phyloP scores from a whole-genome alignment of 1,284 basidiomycete species.

The Ceratobasidium sp. region DNA sequence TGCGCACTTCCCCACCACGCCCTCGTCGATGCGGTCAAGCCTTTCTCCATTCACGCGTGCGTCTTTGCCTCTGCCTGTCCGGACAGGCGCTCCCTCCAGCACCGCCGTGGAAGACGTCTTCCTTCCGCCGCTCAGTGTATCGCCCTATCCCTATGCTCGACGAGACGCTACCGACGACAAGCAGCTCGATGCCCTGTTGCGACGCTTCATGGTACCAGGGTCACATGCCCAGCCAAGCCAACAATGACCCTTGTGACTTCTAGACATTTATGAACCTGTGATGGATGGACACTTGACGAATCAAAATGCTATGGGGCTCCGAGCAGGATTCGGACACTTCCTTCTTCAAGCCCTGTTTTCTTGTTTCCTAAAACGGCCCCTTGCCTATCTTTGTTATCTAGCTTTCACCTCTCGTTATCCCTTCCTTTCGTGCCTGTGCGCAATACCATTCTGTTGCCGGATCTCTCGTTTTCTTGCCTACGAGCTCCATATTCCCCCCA shows the following conservation, averaged over 20 bases:
- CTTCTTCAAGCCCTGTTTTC: constrained; percentile 35
- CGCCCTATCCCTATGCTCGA: constrained; percentile 29
- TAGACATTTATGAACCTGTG: constrained; percentile 26
- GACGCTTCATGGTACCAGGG: constrained; percentile 32
- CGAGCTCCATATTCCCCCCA: neutral
- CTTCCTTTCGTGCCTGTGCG: constrained; percentile 7
- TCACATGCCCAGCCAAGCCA: neutral
- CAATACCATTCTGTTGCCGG: constrained; percentile 10
- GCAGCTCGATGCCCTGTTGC: constrained; percentile 36
- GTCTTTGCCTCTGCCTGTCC: constrained; percentile 1
- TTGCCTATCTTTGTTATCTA: neutral
- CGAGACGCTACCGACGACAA: constrained; percentile 39
- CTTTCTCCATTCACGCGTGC: constrained; percentile 24
- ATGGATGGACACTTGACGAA: constrained; percentile 27
- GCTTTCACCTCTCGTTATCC: neutral
- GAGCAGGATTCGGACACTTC: constrained; percentile 40
- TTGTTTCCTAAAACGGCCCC: constrained; percentile 12
- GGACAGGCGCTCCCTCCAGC: neutral
- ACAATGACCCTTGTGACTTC: constrained; percentile 2
- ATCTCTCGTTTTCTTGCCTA: neutral
- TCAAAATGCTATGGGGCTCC: constrained; percentile 24
- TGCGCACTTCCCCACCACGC: constrained; percentile 16
- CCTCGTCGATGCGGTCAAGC: constrained; percentile 20
- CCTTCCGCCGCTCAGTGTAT: constrained; percentile 33
- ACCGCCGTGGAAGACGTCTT: constrained; percentile 19